Base-by-base conservation (phyloP, 2,329 filamentous ascomycete species). In the Madurella mycetomatis region DNA sequence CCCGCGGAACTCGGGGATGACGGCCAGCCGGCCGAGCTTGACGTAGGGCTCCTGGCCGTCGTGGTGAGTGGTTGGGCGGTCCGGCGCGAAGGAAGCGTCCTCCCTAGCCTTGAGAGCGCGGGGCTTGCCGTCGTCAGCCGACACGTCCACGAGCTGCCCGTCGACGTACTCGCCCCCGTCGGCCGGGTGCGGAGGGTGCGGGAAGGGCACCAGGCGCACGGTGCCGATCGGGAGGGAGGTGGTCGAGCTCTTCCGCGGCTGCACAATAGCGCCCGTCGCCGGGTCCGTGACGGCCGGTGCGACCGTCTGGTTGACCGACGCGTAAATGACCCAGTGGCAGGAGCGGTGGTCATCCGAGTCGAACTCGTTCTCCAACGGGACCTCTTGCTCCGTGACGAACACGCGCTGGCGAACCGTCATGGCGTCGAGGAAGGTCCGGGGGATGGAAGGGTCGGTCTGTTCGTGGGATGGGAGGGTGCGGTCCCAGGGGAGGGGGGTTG, bases 271-370 rank as follows among this genome's bases (percentile, higher is more conserved):
- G 54, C 72, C 73, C n/a, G 62, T 72, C 5, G 65, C 63, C 5
- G 72, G 68, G 63, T 81, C 73, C 30, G 70, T 69, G 43, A 72
- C 70, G 3, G 68, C 71, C 47, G 71, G 74, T 51, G 71, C 67
- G 43, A 72, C 70, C 4, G 68, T 71, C 49, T 71, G 73, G 57
- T 79, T 79, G 53, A 87, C 77, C 15, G 79, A 84, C 46, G 83
- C 83, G 70, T 95, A 96, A n/a, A 86, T 76, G 31, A 96, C 86
- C 88, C 90, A 96, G 70, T 96, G 91, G 72, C 86, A 49, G 41
- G 42, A 58, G 12, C 88, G 81, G 1, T 79, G 62, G 69, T 97
- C 92, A 67, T 96, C 90, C 1, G 78, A 73, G 73, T 96, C 92
- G 60, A 90, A 79, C 69, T 97, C 92, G 60, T 84, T 82, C 39